Evolutionary conservation across 108 stramenopile species (phyloP), one percentile per base, ranked within the genome.

Genomic region (Cyclotella distinguenda): DNA sequence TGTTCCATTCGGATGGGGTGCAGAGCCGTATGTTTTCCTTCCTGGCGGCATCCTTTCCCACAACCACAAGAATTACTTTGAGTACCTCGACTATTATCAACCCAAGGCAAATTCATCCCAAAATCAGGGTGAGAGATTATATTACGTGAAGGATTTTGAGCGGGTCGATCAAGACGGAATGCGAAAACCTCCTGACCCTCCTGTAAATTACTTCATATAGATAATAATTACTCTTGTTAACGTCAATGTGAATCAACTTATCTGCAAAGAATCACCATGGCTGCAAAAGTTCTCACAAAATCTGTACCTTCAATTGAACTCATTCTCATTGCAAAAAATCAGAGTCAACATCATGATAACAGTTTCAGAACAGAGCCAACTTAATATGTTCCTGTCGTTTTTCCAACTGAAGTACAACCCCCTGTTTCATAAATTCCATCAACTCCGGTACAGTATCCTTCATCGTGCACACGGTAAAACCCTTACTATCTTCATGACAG

Each of bases 381-480:
- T 77, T 77, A 19, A 88, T 51, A 36, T 82, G 73, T 39, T 72
- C 74, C 46, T 64, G 73, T 49, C 79, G 77, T 18, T 74, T 74
- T 22, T 67, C 55, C 44, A 87, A 50, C 58, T 86, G 56, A 26
- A 86, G 81, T 21, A 84, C 49, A 21, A 88, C 79, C 26, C 67
- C 63, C 13, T 87, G 70, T 36, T 76, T 77, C 59, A 94, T 56
- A 12, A 94, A 82, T 13, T 78, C 60, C 80, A 79, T 72, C 13
- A 74, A 60, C 45, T 82, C 77, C n/a, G 78, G 83, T 9, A 84
- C 86, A 13, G 92, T 94, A 53, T 94, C 92, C n/a, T 86, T 88
- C 43, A 94, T 66, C 2, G 92, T 88, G 60, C 81, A 89, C 13
- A 93, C 88, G 6, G 81, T 86, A 44, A 82, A 88, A 15, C 73